Evolutionary conservation across 2,329 filamentous ascomycete species (phyloP).

Genomic region (Karstenula rhodostoma): DNA sequence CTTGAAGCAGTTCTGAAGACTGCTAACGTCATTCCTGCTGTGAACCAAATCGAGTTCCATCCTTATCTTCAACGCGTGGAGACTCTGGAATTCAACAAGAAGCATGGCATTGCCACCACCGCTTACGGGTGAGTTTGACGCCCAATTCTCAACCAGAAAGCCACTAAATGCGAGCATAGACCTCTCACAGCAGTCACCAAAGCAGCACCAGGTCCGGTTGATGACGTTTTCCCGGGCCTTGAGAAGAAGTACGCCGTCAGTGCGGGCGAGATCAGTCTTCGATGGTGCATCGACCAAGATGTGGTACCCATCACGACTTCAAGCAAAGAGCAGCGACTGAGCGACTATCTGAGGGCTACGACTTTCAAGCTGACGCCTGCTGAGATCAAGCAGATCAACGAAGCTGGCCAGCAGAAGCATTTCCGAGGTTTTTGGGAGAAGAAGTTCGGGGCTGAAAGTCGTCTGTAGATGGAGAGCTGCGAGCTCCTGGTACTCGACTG

Average conservation of each 20-base stretch:
- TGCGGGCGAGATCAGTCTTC: conserved; percentile 64
- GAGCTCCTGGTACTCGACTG: background rate
- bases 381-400: conserved; percentile 60
- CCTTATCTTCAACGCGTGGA: conserved; percentile 70
- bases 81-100: conserved; percentile 63
- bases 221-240: conserved; percentile 59
- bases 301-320: conserved; percentile 67
- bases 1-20: conserved; percentile 62
- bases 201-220: conserved; percentile 63
- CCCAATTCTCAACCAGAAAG: background rate
- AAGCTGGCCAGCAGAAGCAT: conserved; percentile 67
- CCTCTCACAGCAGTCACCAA: conserved; percentile 62
- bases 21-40: conserved; percentile 65
- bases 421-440: conserved; percentile 67
- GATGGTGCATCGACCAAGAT: conserved; percentile 70
- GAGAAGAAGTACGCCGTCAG: conserved; percentile 69
- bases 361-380: conserved; percentile 67
- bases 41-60: conserved; percentile 75
- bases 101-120: conserved; percentile 57
- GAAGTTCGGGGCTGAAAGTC: conserved; percentile 63
- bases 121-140: conserved; percentile 49
- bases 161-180: background rate
- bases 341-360: conserved; percentile 63
- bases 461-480: conserved; percentile 41
- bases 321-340: conserved; percentile 66